These are phyloP conservation scores for Diplodia intermedia DNA, from an alignment of 2,329 filamentous ascomycete genomes.

Conservation along the genomic window DNA sequence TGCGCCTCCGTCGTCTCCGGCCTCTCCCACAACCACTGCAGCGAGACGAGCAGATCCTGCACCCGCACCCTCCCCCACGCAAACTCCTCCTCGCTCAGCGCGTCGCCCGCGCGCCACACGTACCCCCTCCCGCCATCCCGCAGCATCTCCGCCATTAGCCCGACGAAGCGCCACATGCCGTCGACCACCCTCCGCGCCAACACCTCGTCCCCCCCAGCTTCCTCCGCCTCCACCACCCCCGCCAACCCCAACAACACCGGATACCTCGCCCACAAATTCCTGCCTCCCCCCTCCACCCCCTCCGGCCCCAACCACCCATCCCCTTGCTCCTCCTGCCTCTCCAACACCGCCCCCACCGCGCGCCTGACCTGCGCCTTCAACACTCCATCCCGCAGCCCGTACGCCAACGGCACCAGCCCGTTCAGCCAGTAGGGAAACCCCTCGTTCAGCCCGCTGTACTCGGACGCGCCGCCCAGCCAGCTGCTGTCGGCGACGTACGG, in stretches of 20 bases:
- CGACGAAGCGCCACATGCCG: conserved; percentile 59
- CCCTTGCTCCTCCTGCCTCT: conserved; percentile 56
- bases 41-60: conserved; percentile 54
- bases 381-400: conserved; percentile 55
- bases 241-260: conserved; percentile 60
- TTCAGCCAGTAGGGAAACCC: conserved; percentile 67
- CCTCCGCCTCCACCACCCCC: conserved; percentile 59
- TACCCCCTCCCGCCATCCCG: conserved; percentile 60
- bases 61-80: conserved; percentile 33
- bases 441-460: conserved; percentile 63
- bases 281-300: conserved; percentile 51
- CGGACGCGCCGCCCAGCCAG: conserved; percentile 60
- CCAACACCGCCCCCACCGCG: conserved; percentile 57
- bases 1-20: neutral
- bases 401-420: conserved; percentile 63
- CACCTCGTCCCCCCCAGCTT: conserved; percentile 34
- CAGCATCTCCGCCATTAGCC: conserved; percentile 63
- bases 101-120: conserved; percentile 53
- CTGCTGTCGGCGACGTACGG: conserved; percentile 59
- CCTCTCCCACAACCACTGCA: conserved; percentile 58
- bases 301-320: conserved; percentile 68
- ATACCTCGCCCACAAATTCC: conserved; percentile 63
- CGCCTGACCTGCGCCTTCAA: conserved; percentile 59
- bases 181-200: conserved; percentile 55
- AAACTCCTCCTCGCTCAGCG: conserved; percentile 32